phyloP scores from a whole-genome alignment of 352 stramenopile species.

The Ophiocytium majus region DNA sequence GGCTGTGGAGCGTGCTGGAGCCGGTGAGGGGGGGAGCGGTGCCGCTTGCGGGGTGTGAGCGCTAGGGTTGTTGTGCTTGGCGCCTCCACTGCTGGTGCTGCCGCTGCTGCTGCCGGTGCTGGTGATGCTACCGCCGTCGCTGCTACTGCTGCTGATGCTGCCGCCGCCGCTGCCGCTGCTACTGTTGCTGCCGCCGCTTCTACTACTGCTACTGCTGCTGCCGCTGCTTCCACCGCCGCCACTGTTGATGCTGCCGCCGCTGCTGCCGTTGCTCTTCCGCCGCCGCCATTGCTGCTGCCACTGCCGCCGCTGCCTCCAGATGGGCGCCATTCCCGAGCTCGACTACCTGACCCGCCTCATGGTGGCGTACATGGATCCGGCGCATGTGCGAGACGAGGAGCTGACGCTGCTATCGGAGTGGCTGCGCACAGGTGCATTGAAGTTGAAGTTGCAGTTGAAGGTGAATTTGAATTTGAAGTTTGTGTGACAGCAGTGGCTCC shows the following conservation, averaged over 20 bases:
- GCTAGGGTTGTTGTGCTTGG: too few species aligned
- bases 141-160: too few species aligned
- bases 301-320: not conserved
- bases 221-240: not conserved
- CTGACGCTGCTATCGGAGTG: not conserved
- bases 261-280: not conserved
- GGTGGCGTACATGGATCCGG: not conserved
- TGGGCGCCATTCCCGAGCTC: not conserved
- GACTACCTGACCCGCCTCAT: not conserved
- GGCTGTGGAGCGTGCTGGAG: conserved; percentile 5
- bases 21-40: too few species aligned
- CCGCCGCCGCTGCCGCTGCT: too few species aligned
- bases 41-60: too few species aligned
- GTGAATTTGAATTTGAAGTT: too few species aligned
- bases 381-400: not conserved
- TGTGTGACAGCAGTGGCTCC: too few species aligned
- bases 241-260: not conserved
- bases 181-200: too few species aligned
- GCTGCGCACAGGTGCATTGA: not conserved
- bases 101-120: too few species aligned
- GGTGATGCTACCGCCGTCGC: too few species aligned
- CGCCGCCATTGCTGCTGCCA: not conserved
- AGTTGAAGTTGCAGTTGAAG: not conserved
- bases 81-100: too few species aligned
- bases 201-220: too few species aligned